Evolutionary conservation across 129 eudicot genomes (phyloP), one percentile per base, ranked within the genome.

Genomic region (Escallonia herrerae): DNA sequence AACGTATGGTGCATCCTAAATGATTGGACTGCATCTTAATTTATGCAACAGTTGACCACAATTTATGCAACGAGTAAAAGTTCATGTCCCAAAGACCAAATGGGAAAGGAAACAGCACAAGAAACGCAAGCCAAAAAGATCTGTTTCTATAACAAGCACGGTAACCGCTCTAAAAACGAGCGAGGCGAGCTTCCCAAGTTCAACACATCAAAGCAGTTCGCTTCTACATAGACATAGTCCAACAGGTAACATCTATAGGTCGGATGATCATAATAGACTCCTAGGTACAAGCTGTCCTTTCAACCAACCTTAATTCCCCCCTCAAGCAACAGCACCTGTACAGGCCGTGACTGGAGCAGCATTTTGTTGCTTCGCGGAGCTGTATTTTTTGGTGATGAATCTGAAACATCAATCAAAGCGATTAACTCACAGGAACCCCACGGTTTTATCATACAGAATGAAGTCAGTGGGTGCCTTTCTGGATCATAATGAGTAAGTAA

Each of bases 371-470:
- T 83, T 88, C 0, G 87, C 87, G 7, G 84, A 74, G 72, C 98
- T 93, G 80, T 85, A 83, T 79, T 90, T 90, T 84, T 85, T 81
- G 62, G 95, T 90, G 68, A 90, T 81, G 72, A 90, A 90, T 83
- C 95, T 90, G 87, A 60, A 51, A 56, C 43, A 56, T 12, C 12
- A 53, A 13, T 22, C 22, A 53, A 33, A 7, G 54, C 54, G 10
- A 7, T 49, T 11, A 8, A 8, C 12, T 49, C 10, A 22, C 33
- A 22, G 33, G 33, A 22, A 22, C 33, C 33, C 33, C 33, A 22
- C 33, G 33, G 33, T 22, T 22, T 22, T 22, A 0, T 22, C 33
- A 22, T 22, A 22, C 33, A 22, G 33, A 22, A 0, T 22, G 33
- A 22, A 22, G 33, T 22, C 33, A 22, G 33, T 22, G 33, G 33